Conservation (phyloP, 2,329 filamentous ascomycete genomes). For the Cordyceps pruinosa region DNA sequence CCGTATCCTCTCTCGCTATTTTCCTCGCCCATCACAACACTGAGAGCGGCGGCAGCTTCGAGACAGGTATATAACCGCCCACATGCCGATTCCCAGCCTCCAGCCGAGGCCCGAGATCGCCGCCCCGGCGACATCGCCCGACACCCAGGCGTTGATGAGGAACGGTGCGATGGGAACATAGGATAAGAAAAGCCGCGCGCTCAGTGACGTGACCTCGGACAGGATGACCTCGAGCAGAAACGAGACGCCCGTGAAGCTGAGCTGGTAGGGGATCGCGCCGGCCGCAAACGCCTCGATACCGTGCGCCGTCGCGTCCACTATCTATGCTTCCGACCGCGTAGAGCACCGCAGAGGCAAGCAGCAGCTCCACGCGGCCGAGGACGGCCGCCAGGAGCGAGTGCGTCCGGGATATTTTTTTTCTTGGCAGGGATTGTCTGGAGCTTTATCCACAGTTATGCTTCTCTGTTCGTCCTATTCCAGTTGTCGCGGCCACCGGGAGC, state of each 20-base stretch:
- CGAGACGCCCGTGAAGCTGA: slow-evolving; percentile 57
- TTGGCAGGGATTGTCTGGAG: not conserved
- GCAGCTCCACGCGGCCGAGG: slow-evolving; percentile 53
- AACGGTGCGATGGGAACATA: slow-evolving; percentile 55
- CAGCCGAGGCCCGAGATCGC: slow-evolving; percentile 45
- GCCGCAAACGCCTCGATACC: slow-evolving; percentile 46
- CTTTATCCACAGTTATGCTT: not conserved
- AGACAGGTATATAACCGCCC: slow-evolving; percentile 53
- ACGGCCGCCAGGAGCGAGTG: slow-evolving; percentile 53
- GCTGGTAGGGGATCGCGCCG: slow-evolving; percentile 53
- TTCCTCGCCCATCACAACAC: slow-evolving; percentile 42
- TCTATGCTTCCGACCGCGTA: slow-evolving; percentile 50
- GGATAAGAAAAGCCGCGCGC: slow-evolving; percentile 56
- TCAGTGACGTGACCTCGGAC: slow-evolving; percentile 55
- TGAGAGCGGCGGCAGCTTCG: slow-evolving; percentile 47
- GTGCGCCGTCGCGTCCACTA: slow-evolving; percentile 46
- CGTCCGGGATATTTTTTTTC: slow-evolving; percentile 26
- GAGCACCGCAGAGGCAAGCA: slow-evolving; percentile 51
- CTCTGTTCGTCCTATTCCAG: no score
- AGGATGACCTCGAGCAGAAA: slow-evolving; percentile 59
- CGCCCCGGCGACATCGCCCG: slow-evolving; percentile 45
- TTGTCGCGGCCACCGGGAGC: no score
- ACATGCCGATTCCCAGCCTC: slow-evolving; percentile 60
- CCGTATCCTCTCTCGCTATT: slow-evolving; percentile 44
- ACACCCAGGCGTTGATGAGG: slow-evolving; percentile 59